Base-by-base conservation (phyloP, 495 filamentous ascomycete species). In the Xylaria castorea region DNA sequence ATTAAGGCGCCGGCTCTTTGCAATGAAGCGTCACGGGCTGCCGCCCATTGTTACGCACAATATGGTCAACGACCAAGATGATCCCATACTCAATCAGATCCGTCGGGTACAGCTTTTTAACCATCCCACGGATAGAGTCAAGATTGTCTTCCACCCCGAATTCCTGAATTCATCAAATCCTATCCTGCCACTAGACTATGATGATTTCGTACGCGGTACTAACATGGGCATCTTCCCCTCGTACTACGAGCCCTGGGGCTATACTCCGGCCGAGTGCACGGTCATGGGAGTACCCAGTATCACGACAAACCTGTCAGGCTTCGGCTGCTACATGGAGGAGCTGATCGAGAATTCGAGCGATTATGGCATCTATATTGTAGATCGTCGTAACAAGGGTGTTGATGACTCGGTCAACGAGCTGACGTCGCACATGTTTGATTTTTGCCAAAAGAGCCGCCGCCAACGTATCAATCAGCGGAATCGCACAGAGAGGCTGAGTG, bases 291-390 rank as follows among this genome's bases (percentile, higher is more conserved):
- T 99, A 64, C 96, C 96, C 22, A 97, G 93, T 81, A 99, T 99
- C 83, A 98, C 96, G 7, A 99, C 96, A 12, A 99, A 99, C 76
- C 86, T 99, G 9, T 98, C 96, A 30, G 96, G 96, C 9, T 99
- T 99, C 75, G 96, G 96, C 50, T 99, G 96, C 81, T 99, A 99
- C 80, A 99, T 99, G 96, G 96, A 99, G 81, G 96, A 99, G 79
- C 84, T 99, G 74, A 98, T 99, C 74, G 96, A 98, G 81, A 99
- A 98, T 79, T 96, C 96, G 46, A 91, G 90, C 48, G 96, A 99
- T 81, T 99, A 99, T 77, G 96, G 96, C 64, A 99, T 99, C 82
- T 98, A 98, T 83, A 98, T 99, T 79, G 95, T 99, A 60, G 96
- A 99, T 78, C 93, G 96, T 34, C 91, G 96, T 9, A 90, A 88